These are phyloP conservation scores for Nakazawaea holstii DNA, from an alignment of 805 yeast genomes.

Conservation along the genomic window DNA sequence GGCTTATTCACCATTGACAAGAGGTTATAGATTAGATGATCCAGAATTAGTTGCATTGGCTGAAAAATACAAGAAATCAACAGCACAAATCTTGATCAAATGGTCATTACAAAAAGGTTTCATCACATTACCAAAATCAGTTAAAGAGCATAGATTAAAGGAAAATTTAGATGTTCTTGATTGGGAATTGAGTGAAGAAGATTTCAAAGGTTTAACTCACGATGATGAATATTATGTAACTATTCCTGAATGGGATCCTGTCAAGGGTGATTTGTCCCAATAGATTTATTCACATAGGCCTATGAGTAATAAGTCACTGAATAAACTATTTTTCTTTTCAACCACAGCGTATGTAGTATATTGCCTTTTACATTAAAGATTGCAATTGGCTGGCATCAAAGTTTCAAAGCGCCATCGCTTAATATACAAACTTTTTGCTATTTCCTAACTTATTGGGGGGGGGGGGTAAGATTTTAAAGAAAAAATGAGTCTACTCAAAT, in stretches of 20 bases:
- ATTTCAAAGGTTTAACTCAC: constrained; percentile 29
- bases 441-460: too few relatives aligned
- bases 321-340: too few relatives aligned
- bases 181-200: constrained; percentile 33
- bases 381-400: too few relatives aligned
- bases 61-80: constrained; percentile 38
- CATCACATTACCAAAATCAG: constrained; percentile 34
- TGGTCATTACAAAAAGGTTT: constrained; percentile 68
- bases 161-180: constrained; percentile 37
- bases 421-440: too few relatives aligned
- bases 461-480: too few relatives aligned
- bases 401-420: too few relatives aligned
- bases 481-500: too few relatives aligned
- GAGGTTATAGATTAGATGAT: constrained; percentile 42
- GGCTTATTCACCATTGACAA: constrained; percentile 65
- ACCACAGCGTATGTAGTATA: too few relatives aligned
- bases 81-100: constrained; percentile 57
- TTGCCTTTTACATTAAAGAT: too few relatives aligned
- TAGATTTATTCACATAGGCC: too few relatives aligned
- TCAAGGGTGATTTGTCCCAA: not conserved
- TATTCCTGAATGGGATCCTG: constrained; percentile 30
- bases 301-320: too few relatives aligned
- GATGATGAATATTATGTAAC: constrained; percentile 30
- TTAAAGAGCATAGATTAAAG: constrained; percentile 27
- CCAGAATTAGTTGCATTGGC: constrained; percentile 38